phyloP scores from a whole-genome alignment of 108 stramenopile species.

The Bacterosira constricta region DNA sequence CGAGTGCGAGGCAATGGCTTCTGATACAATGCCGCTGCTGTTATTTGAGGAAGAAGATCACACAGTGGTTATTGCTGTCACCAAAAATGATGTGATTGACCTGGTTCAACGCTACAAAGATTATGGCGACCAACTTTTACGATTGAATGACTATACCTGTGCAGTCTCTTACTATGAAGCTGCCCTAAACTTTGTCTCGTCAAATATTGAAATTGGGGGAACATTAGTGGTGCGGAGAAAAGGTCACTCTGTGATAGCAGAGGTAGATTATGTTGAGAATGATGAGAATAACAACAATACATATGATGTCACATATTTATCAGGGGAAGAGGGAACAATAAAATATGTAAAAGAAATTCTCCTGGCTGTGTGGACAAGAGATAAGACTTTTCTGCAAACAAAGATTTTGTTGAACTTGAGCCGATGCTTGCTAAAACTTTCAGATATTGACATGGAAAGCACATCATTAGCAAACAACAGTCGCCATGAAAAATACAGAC shows the following conservation, averaged over 20 bases:
- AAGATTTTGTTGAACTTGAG: conserved; percentile 67
- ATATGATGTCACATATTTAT: conserved; percentile 49
- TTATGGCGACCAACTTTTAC: conserved; percentile 57
- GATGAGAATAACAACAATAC: conserved; percentile 16
- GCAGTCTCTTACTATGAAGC: conserved; percentile 69
- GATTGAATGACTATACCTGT: conserved; percentile 55
- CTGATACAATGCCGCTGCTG: conserved; percentile 14
- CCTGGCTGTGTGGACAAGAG: conserved; percentile 41
- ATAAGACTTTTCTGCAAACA: conserved; percentile 41
- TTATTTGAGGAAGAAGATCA: conserved; percentile 17
- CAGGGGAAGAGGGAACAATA: conserved; percentile 24
- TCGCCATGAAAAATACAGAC: conserved; percentile 27
- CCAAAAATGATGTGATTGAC: background rate
- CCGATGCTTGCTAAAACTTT: conserved; percentile 62
- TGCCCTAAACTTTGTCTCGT: conserved; percentile 44
- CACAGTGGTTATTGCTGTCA: background rate
- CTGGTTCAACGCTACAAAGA: conserved; percentile 42
- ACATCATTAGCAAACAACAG: background rate
- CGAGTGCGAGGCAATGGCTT: conserved; percentile 14
- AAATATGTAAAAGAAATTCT: conserved; percentile 35
- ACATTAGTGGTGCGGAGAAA: conserved; percentile 43
- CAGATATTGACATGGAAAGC: conserved; percentile 42
- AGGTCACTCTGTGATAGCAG: conserved; percentile 60
- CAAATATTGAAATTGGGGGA: conserved; percentile 47
- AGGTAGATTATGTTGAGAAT: conserved; percentile 64